phyloP scores from a whole-genome alignment of 2,329 filamentous ascomycete species.

The Bipolaris victoriae region DNA sequence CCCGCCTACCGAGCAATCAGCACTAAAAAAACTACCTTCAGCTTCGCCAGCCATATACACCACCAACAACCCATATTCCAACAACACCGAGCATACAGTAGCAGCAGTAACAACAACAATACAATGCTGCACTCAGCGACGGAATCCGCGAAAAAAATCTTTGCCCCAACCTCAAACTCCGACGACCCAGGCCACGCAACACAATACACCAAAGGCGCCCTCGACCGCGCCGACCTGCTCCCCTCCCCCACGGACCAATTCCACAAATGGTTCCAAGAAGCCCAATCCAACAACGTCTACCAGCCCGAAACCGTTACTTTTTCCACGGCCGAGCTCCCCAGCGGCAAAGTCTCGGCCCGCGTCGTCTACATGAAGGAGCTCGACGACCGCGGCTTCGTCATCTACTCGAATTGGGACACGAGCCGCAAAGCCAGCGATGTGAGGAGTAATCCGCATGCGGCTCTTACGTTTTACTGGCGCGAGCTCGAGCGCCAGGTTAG shows the following conservation, averaged over 20 bases:
- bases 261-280: constrained; percentile 83
- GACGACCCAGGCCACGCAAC: constrained; percentile 67
- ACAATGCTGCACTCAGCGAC: constrained; percentile 38
- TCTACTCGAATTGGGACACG: constrained; percentile 92
- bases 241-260: constrained; percentile 80
- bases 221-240: constrained; percentile 67
- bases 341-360: constrained; percentile 81
- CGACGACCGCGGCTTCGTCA: constrained; percentile 79
- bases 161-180: constrained; percentile 66
- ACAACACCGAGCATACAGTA: not conserved
- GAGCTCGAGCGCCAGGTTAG: constrained; percentile 86
- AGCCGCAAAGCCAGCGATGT: constrained; percentile 73
- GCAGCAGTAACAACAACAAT: not conserved
- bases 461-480: constrained; percentile 90
- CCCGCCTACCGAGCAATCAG: not conserved
- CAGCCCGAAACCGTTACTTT: constrained; percentile 90
- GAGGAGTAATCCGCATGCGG: constrained; percentile 74
- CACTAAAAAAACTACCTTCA: not conserved
- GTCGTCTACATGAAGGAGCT: constrained; percentile 96
- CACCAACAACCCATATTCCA: too few relatives aligned
- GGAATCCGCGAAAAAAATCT: constrained; percentile 50
- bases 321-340: constrained; percentile 82
- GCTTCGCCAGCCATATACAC: not conserved
- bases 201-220: constrained; percentile 73
- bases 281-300: constrained; percentile 65